phyloP scores from a whole-genome alignment of 139 green algal genomes.

The Helicosporidium sp. region DNA sequence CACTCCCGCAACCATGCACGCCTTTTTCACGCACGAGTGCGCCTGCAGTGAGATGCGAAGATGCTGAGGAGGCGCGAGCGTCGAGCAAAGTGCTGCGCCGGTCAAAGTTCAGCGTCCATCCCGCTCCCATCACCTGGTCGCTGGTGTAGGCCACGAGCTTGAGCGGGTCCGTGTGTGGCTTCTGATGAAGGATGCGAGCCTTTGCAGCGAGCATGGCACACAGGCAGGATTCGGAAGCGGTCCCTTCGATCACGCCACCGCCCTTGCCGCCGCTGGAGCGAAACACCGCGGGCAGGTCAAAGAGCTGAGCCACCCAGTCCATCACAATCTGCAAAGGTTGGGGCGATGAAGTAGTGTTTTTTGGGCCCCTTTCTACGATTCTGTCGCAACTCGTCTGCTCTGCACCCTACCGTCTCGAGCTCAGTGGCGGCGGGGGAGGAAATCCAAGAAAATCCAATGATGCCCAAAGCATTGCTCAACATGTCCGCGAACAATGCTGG shows the following conservation, averaged over 20 bases:
- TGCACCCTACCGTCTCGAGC: constrained; percentile 54
- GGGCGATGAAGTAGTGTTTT: too few species aligned
- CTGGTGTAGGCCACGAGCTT: constrained; percentile 34
- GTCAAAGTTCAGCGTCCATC: background rate
- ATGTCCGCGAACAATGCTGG: constrained; percentile 57
- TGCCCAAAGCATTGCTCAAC: constrained; percentile 15
- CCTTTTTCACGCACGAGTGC: constrained; percentile 55
- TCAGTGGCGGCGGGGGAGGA: constrained; percentile 49
- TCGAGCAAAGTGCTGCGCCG: too few species aligned
- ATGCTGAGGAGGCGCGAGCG: background rate
- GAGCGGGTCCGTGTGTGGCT: constrained; percentile 17
- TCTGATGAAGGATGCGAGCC: constrained; percentile 27
- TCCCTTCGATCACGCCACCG: constrained; percentile 44
- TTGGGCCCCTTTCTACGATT: too few species aligned
- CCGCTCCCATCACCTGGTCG: constrained; percentile 27
- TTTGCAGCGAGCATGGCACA: constrained; percentile 54
- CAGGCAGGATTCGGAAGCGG: constrained; percentile 37
- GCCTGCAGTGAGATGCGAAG: constrained; percentile 18
- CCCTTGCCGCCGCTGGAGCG: constrained; percentile 7
- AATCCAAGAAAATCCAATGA: constrained; percentile 7
- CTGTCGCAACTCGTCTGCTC: too few species aligned
- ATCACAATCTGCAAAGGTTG: constrained; percentile 49
- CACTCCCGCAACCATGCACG: constrained; percentile 49
- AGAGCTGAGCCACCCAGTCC: constrained; percentile 61
- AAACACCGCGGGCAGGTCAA: constrained; percentile 45